Percentiles rank a stretch among this genome's conserved stretches.
phyloP scores from a whole-genome alignment of 208 protist species.

The Strigomonas galati region DNA sequence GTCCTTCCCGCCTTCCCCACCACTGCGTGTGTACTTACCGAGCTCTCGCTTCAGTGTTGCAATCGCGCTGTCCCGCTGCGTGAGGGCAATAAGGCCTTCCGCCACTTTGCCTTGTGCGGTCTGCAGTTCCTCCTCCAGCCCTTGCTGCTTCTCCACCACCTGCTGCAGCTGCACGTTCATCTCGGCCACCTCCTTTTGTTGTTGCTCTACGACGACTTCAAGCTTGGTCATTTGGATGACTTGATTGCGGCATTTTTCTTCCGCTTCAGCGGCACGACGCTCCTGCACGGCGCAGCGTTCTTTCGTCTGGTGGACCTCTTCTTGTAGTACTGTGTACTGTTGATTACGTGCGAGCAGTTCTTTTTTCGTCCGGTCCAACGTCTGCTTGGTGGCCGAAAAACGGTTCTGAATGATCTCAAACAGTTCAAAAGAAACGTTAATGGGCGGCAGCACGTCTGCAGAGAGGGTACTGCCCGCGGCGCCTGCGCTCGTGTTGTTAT shows the following conservation, averaged over 20 bases:
- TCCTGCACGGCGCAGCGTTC: slow-evolving; percentile 48
- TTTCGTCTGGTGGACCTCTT: slow-evolving; percentile 40
- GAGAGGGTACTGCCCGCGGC: slow-evolving; percentile 39
- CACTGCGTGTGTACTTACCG: slow-evolving; percentile 23
- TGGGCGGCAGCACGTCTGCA: slow-evolving; percentile 51
- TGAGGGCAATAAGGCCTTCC: slow-evolving; percentile 64
- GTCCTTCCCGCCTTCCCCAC: background rate
- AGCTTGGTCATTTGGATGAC: slow-evolving; percentile 67
- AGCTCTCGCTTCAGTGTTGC: slow-evolving; percentile 67
- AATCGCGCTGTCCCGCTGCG: slow-evolving; percentile 76
- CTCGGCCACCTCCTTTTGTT: slow-evolving; percentile 57
- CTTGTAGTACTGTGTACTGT: slow-evolving; percentile 53
- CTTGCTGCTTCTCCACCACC: slow-evolving; percentile 43
- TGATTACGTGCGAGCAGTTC: slow-evolving; percentile 69
- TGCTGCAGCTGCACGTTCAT: slow-evolving; percentile 43
- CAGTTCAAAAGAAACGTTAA: slow-evolving; percentile 82
- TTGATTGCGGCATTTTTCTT: slow-evolving; percentile 63
- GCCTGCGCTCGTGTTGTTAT: slow-evolving; percentile 44
- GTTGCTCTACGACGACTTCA: slow-evolving; percentile 66
- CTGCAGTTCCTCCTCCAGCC: slow-evolving; percentile 77
- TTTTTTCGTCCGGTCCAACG: slow-evolving; percentile 60
- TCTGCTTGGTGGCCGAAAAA: slow-evolving; percentile 64
- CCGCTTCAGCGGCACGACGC: slow-evolving; percentile 46
- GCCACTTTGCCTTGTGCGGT: slow-evolving; percentile 61
- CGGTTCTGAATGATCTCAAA: slow-evolving; percentile 85